A percentile compares a stretch with the other conserved stretches of the same genome.
Conservation (phyloP, 805 yeast species). For the Cyberlindnera galapagoensis region DNA sequence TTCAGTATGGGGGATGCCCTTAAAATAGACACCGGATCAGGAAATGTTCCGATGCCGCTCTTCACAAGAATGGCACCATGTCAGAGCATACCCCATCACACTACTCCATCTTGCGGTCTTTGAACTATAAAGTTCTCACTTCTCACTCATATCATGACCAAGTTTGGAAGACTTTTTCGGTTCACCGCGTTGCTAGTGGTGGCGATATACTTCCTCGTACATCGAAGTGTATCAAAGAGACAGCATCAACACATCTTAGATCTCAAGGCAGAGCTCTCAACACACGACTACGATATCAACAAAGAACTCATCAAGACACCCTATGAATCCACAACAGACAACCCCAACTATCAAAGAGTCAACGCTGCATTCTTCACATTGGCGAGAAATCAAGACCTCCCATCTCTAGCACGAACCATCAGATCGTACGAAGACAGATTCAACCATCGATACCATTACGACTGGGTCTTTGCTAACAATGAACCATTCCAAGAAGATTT, state of each 20-base stretch:
- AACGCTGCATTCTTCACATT: slow-evolving; percentile 59
- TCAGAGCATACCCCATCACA: no score
- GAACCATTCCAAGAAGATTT: slow-evolving; percentile 37
- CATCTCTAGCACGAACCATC: slow-evolving; percentile 48
- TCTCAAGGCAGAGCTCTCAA: slow-evolving; percentile 13
- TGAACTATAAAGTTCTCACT: no score
- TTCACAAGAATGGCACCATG: no score
- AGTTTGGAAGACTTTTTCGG: slow-evolving; percentile 13
- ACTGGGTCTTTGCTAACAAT: slow-evolving; percentile 69
- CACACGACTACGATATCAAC: slow-evolving; percentile 15
- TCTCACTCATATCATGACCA: slow-evolving; percentile 13
- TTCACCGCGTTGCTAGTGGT: slow-evolving; percentile 14
- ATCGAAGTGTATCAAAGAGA: slow-evolving; percentile 14
- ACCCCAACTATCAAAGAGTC: slow-evolving; percentile 32
- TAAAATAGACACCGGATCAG: no score
- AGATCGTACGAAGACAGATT: slow-evolving; percentile 73
- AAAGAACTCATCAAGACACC: slow-evolving; percentile 13
- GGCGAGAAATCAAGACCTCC: slow-evolving; percentile 9
- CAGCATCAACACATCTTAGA: slow-evolving; percentile 15
- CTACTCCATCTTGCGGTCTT: no score
- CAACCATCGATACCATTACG: slow-evolving; percentile 64
- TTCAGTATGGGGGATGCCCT: no score
- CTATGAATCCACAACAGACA: slow-evolving; percentile 42
- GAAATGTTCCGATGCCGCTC: no score
- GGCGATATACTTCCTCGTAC: slow-evolving; percentile 14